A percentile compares a stretch with the other conserved stretches of the same genome.
Conservation (phyloP, 805 yeast species). For the Cyberlindnera mississippiensis region DNA sequence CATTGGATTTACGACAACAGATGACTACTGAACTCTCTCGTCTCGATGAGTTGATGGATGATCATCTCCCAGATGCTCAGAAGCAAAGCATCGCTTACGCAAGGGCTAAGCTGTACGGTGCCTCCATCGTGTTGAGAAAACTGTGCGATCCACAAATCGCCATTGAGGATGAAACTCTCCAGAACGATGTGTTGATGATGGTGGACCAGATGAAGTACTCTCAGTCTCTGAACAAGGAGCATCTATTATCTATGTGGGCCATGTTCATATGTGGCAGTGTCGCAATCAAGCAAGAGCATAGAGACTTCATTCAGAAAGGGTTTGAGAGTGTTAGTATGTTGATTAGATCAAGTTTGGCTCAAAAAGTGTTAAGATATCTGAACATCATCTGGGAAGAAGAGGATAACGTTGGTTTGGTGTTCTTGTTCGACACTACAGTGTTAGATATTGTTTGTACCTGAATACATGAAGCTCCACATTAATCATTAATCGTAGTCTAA, state of each 20-base stretch:
- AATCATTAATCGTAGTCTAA: no score
- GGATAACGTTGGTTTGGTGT: conserved; percentile 22
- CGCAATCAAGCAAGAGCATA: conserved; percentile 12
- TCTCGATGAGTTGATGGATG: conserved; percentile 1
- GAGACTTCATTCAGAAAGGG: conserved; percentile 11
- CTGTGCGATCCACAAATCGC: conserved; percentile 12
- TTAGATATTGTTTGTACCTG: conserved; percentile 23
- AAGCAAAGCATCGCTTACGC: conserved; percentile 17
- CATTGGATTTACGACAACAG: conserved; percentile 11
- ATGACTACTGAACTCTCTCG: conserved; percentile 1
- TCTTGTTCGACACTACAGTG: conserved; percentile 25
- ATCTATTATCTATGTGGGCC: conserved; percentile 22
- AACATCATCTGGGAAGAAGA: conserved; percentile 25
- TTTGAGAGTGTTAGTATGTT: conserved; percentile 15
- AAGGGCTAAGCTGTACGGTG: conserved; percentile 16
- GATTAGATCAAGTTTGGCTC: conserved; percentile 20
- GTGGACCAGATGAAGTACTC: conserved; percentile 13
- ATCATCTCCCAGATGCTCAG: conserved; percentile 8
- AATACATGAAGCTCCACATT: not conserved
- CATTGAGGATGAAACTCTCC: conserved; percentile 11
- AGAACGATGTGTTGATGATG: conserved; percentile 14
- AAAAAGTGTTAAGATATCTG: conserved; percentile 23
- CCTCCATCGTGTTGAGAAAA: conserved; percentile 18
- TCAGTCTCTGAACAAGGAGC: conserved; percentile 5
- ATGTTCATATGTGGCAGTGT: conserved; percentile 25